These are phyloP conservation scores for Neostapfia colusana DNA, from an alignment of 176 grass and related monocot genomes.

Conservation along the genomic window DNA sequence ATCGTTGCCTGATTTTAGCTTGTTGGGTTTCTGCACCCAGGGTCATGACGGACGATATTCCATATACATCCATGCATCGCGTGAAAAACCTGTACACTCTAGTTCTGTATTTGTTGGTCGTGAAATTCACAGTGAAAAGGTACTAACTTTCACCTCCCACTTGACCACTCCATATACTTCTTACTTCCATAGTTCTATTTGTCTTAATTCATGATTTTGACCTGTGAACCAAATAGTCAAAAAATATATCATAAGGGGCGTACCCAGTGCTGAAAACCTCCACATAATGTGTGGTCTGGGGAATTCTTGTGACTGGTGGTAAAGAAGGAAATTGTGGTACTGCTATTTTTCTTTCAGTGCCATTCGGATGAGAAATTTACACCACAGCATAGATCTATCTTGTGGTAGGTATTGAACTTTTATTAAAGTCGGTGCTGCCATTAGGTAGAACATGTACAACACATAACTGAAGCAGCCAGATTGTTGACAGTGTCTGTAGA, in stretches of 20 bases:
- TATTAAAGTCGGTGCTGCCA: background rate
- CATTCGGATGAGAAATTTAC: background rate
- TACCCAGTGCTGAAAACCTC: no score
- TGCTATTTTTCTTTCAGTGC: background rate
- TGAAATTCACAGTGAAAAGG: constrained; percentile 95
- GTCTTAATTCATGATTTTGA: background rate
- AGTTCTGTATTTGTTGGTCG: constrained; percentile 80
- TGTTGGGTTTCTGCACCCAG: constrained; percentile 51
- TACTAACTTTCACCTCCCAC: constrained; percentile 37
- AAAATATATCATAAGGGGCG: constrained; percentile 5
- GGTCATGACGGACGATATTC: constrained; percentile 75
- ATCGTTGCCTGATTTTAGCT: constrained; percentile 20
- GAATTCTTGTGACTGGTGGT: constrained; percentile 2
- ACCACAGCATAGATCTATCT: constrained; percentile 6
- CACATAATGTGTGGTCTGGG: no score
- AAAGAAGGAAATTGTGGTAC: constrained; percentile 17
- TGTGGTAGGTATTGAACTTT: background rate
- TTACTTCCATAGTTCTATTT: constrained; percentile 22
- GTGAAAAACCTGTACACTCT: constrained; percentile 68
- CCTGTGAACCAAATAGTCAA: background rate
- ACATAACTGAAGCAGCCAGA: background rate
- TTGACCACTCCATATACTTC: background rate
- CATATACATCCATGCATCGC: constrained; percentile 92
- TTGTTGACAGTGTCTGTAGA: constrained; percentile 1
- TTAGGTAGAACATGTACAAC: constrained; percentile 11